These are phyloP conservation scores for Helicostylum pulchrum DNA, from an alignment of 192 early-diverging fungal genomes.

Conservation along the genomic window DNA sequence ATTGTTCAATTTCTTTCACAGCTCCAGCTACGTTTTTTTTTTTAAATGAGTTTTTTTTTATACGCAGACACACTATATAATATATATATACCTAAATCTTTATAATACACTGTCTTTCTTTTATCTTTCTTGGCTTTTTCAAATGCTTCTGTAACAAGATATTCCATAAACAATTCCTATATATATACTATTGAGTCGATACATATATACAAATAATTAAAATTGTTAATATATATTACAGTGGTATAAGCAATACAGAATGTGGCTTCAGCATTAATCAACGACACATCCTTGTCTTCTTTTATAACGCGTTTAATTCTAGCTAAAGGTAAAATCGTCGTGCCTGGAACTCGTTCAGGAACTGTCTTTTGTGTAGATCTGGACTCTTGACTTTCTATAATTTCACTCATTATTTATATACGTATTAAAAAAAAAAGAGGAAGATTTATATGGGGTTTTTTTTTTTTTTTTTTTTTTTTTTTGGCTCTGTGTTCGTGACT, in stretches of 20 bases:
- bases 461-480: background rate
- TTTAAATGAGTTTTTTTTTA: background rate
- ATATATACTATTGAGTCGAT: background rate
- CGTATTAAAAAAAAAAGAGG: background rate
- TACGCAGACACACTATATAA: background rate
- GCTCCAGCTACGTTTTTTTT: conserved; percentile 21
- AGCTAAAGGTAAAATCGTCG: conserved; percentile 57
- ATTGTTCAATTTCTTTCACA: conserved; percentile 35
- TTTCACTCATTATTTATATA: too few relatives aligned
- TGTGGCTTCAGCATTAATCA: conserved; percentile 64
- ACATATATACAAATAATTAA: background rate
- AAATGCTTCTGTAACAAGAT: conserved; percentile 60
- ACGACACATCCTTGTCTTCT: conserved; percentile 68
- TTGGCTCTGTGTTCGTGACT: background rate
- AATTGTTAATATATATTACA: conserved; percentile 35
- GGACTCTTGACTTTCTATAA: background rate
- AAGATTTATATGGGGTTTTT: too few relatives aligned
- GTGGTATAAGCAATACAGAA: conserved; percentile 66
- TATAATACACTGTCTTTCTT: conserved; percentile 69
- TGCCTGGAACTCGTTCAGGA: conserved; percentile 39
- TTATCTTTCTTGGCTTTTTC: conserved; percentile 61
- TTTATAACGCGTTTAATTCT: conserved; percentile 72
- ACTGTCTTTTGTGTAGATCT: background rate
- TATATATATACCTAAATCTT: conserved; percentile 56
- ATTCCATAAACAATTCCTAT: conserved; percentile 68